phyloP scores from a whole-genome alignment of 257 asterid genomes.

The Solanum okadae region DNA sequence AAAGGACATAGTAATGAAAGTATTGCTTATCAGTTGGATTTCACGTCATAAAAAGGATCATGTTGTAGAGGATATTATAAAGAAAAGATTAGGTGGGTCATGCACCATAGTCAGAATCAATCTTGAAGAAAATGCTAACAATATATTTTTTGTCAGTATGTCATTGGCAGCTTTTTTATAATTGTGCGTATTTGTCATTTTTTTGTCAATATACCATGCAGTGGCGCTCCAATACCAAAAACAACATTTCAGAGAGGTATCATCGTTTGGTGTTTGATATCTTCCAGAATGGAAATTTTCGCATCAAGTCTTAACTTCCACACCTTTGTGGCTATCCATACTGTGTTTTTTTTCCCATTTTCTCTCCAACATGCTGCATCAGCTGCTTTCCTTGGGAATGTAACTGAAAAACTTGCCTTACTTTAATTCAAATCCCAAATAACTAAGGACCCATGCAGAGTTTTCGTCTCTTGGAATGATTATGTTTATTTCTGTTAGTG shows the following conservation, averaged over 20 bases:
- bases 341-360: not conserved
- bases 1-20: no score
- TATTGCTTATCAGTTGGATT: no score
- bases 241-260: not conserved
- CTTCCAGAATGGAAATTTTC: conserved; percentile 7
- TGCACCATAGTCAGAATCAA: no score
- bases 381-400: not conserved
- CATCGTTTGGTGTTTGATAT: not conserved
- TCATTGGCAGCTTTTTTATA: not conserved
- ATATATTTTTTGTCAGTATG: not conserved
- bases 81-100: no score
- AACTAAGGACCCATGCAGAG: conserved; percentile 24
- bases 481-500: conserved; percentile 17
- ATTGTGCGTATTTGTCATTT: not conserved
- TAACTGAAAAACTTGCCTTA: conserved; percentile 23
- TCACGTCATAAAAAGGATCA: no score
- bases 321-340: conserved; percentile 1
- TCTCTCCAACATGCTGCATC: conserved; percentile 12
- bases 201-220: not conserved
- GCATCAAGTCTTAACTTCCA: not conserved
- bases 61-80: no score
- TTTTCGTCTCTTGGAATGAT: conserved; percentile 26
- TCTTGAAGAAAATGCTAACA: no score
- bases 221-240: not conserved
- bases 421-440: conserved; percentile 35